A percentile compares a stretch with the other conserved stretches of the same genome.
Conservation (phyloP, 176 grass and related monocot genomes). For the Zea mays region DNA sequence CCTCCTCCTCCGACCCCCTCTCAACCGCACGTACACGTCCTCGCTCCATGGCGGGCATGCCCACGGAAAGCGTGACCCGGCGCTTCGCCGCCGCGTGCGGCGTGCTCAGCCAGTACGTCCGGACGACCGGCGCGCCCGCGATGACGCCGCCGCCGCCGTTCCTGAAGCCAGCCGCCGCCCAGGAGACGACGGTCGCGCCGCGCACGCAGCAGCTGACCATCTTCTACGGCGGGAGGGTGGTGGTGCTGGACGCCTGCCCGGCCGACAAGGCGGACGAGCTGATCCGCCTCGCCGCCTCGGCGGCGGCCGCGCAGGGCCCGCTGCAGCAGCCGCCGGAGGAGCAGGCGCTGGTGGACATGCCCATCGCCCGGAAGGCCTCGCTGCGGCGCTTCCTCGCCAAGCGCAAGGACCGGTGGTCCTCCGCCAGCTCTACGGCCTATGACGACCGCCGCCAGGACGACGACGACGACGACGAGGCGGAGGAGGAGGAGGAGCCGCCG, state of each 20-base stretch:
- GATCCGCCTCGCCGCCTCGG: conserved; percentile 30
- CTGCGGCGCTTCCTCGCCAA: conserved; percentile 77
- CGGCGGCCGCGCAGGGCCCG: background rate
- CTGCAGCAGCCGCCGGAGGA: background rate
- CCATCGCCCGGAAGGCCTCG: conserved; percentile 70
- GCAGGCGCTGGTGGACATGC: conserved; percentile 44
- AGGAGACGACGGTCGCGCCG: background rate
- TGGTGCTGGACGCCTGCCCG: conserved; percentile 63
- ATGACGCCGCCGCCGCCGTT: background rate
- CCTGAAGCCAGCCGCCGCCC: background rate
- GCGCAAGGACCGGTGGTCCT: conserved; percentile 58
- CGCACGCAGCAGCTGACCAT: conserved; percentile 55
- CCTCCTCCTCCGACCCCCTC: background rate
- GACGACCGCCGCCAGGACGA: background rate
- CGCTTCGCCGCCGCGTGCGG: conserved; percentile 64
- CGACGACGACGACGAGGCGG: too few species aligned
- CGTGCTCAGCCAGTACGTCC: conserved; percentile 56
- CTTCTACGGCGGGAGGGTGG: conserved; percentile 68
- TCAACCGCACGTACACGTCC: too few species aligned
- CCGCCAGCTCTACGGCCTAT: background rate
- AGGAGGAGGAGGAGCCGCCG: background rate
- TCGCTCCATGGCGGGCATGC: conserved; percentile 12
- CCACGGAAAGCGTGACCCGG: conserved; percentile 26
- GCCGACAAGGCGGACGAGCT: conserved; percentile 50
- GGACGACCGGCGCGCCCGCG: conserved; percentile 15